phyloP scores from a whole-genome alignment of 257 asterid genomes.

The Fraxinus pennsylvanica region DNA sequence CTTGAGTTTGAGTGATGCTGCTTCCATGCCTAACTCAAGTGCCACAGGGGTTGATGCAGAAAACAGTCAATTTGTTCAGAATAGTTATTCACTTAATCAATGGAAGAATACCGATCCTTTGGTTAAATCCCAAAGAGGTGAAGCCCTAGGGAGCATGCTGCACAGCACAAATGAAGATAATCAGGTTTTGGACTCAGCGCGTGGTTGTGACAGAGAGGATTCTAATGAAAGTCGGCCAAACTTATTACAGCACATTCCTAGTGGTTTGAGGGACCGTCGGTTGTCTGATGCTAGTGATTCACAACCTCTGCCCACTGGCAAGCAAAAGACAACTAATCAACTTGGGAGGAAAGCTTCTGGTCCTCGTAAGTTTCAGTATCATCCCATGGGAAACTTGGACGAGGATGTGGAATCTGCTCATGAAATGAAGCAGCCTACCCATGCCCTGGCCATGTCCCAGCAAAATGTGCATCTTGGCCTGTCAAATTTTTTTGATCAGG shows the following conservation, averaged over 20 bases:
- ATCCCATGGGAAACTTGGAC: conserved; percentile 86
- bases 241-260: conserved; percentile 51
- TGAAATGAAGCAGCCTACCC: conserved; percentile 55
- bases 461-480: conserved; percentile 53
- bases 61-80: conserved; percentile 44
- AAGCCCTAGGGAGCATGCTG: conserved; percentile 41
- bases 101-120: conserved; percentile 60
- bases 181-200: conserved; percentile 34
- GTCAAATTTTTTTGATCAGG: conserved; percentile 56
- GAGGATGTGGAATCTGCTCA: conserved; percentile 50
- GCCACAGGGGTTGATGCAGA: conserved; percentile 44
- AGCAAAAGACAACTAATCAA: conserved; percentile 58
- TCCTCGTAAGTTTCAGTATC: conserved; percentile 77
- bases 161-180: conserved; percentile 39
- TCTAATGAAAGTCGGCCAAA: conserved; percentile 65
- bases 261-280: conserved; percentile 55
- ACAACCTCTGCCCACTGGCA: conserved; percentile 48
- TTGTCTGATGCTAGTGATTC: conserved; percentile 58
- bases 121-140: conserved; percentile 48
- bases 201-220: conserved; percentile 42
- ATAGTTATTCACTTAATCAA: conserved; percentile 46
- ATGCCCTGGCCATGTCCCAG: conserved; percentile 34
- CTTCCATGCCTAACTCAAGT: conserved; percentile 39
- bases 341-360: conserved; percentile 47
- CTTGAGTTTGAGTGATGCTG: conserved; percentile 41